A percentile compares a stretch with the other conserved stretches of the same genome.
phyloP scores from a whole-genome alignment of 345 rosid genomes.

The Camelina laxa region DNA sequence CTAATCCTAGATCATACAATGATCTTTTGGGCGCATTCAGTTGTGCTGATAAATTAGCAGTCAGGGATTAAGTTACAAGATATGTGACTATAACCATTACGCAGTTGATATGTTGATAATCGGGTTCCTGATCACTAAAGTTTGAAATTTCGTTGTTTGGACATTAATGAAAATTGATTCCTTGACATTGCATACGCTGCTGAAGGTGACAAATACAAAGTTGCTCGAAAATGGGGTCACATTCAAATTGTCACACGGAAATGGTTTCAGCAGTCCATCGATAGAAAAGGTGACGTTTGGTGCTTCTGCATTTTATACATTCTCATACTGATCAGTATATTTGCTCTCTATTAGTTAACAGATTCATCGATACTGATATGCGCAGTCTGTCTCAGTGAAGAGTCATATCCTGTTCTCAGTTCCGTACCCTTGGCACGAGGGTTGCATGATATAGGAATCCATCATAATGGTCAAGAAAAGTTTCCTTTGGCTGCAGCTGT shows the following conservation, averaged over 20 bases:
- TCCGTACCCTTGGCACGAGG: conserved; percentile 52
- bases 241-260: conserved; percentile 76
- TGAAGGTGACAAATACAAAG: conserved; percentile 92
- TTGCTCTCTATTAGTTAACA: conserved; percentile 29
- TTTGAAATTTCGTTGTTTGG: conserved; percentile 1
- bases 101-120: conserved; percentile 6
- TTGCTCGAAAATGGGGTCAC: conserved; percentile 90
- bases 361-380: conserved; percentile 45
- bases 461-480: conserved; percentile 64
- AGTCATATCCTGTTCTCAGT: conserved; percentile 76
- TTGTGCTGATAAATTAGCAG: conserved; percentile 15
- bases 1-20: conserved; percentile 23
- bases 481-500: conserved; percentile 43
- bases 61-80: conserved; percentile 14
- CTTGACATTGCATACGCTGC: conserved; percentile 76
- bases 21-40: conserved; percentile 20
- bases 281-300: conserved; percentile 68
- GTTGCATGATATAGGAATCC: conserved; percentile 44
- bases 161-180: conserved; percentile 31
- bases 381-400: conserved; percentile 89
- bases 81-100: conserved; percentile 12
- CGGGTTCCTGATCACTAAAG: not conserved
- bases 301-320: conserved; percentile 25
- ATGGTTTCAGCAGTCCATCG: conserved; percentile 90
- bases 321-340: conserved; percentile 26